Evolutionary conservation across 2,329 filamentous ascomycete species (phyloP), one percentile per base, ranked within the genome.

Genomic region (Aspergillus terreus): DNA sequence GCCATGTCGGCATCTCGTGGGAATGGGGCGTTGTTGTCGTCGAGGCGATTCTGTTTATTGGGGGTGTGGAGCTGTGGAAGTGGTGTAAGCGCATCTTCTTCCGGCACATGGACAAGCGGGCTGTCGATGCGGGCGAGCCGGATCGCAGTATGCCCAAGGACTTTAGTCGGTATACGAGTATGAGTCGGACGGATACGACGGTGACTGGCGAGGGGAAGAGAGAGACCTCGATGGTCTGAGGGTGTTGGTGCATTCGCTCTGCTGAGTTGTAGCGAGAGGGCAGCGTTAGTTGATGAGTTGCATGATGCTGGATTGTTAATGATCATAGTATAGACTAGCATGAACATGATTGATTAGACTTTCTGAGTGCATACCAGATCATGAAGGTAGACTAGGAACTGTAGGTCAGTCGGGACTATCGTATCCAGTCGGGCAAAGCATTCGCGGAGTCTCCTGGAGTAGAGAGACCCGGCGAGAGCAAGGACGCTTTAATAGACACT

Each of bases 21-120:
- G 85, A 88, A 65, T 89, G 85, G 86, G 82, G 74, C 0, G 78
- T 89, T 42, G 82, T 88, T 1, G 82, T 89, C 53, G 71, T 85
- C 33, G 78, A 79, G 19, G 75, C 80, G 0, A 63, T 79, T 0
- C 60, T 88, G 3, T 90, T 88, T 72, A 82, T 89, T 62, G 60
- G 74, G 0, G 84, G 84, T 0, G 76, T 83, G 0, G 86, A 90
- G 68, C 52, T 69, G 0, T 90, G 83, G 81, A 89, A 89, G 68
- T 87, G 78, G 76, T 72, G 62, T 7, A 90, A 90, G 74, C 73
- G 86, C 1, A 63, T 78, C 14, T 82, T 74, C 56, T 76, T 81
- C 58, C 68, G 79, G 12, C 64, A 67, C 2, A 57, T 57, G 51
- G 59, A 43, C n/a, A 12, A 46, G 12, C 40, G 30, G 6, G 46